Conservation (phyloP, 2,329 filamentous ascomycete genomes). For the Lachnellula subtilissima region DNA sequence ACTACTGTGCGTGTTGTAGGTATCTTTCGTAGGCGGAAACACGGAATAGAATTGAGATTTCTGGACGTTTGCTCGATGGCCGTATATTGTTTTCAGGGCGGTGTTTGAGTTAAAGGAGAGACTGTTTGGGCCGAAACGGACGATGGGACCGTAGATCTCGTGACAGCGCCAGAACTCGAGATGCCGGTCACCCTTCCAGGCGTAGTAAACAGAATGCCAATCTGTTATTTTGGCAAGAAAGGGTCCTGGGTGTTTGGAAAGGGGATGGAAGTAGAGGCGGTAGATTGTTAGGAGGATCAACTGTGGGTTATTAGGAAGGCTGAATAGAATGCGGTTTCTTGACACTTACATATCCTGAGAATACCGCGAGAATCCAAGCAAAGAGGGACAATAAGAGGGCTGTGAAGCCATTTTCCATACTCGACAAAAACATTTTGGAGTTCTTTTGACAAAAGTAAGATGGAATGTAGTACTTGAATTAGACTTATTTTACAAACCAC, state of each 20-base stretch:
- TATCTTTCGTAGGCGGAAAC: conserved; percentile 49
- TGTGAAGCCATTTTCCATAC: not conserved
- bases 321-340: not conserved
- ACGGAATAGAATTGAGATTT: conserved; percentile 71
- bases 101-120: conserved; percentile 71
- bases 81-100: conserved; percentile 63
- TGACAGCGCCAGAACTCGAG: conserved; percentile 33
- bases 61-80: conserved; percentile 54
- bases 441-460: not conserved
- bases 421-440: not conserved
- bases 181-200: conserved; percentile 35
- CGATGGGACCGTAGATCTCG: conserved; percentile 44
- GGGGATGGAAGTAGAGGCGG: conserved; percentile 30
- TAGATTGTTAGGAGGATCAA: conserved; percentile 36
- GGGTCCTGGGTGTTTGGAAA: conserved; percentile 35
- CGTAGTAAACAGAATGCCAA: conserved; percentile 31
- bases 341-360: not conserved
- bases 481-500: too few relatives aligned
- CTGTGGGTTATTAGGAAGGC: not conserved
- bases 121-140: conserved; percentile 75
- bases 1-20: too few relatives aligned
- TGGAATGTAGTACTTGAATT: too few relatives aligned
- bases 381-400: not conserved
- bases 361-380: not conserved
- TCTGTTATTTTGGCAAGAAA: conserved; percentile 33